These are phyloP conservation scores for Lycium barbarum DNA, from an alignment of 257 asterid genomes.

Conservation along the genomic window DNA sequence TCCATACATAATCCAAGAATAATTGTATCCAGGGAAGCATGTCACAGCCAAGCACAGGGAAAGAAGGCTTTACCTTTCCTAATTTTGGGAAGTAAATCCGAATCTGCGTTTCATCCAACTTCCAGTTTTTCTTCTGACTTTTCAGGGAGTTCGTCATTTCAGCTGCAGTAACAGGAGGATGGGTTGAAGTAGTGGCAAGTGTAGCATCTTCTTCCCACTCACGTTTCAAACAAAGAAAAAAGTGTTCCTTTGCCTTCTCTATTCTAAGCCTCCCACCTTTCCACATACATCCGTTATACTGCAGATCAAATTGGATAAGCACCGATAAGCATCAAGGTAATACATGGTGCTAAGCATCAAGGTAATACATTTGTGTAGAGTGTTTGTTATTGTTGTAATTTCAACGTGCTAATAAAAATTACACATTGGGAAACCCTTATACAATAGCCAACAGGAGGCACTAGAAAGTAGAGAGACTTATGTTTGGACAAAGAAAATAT, in stretches of 20 bases:
- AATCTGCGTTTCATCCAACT: slow-evolving; percentile 62
- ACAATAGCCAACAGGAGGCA: neutral
- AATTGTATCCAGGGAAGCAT: slow-evolving; percentile 16
- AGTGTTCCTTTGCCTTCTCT: slow-evolving; percentile 90
- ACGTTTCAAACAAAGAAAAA: slow-evolving; percentile 55
- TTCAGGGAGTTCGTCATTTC: slow-evolving; percentile 42
- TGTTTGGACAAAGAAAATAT: neutral
- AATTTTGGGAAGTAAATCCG: slow-evolving; percentile 74
- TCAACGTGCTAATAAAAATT: neutral
- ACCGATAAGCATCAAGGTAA: neutral
- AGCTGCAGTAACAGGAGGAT: slow-evolving; percentile 40
- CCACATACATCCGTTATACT: slow-evolving; percentile 98
- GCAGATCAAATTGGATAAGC: slow-evolving; percentile 36
- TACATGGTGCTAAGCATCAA: neutral
- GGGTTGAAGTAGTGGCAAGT: slow-evolving; percentile 43
- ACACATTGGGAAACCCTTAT: neutral
- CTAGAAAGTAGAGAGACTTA: neutral
- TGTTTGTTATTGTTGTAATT: neutral
- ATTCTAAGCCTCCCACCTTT: slow-evolving; percentile 87
- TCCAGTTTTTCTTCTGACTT: slow-evolving; percentile 46
- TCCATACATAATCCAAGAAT: neutral
- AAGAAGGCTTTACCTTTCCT: slow-evolving; percentile 60
- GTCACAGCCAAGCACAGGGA: neutral
- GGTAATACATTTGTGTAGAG: neutral
- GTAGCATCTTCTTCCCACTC: slow-evolving; percentile 85